A percentile compares a stretch with the other conserved stretches of the same genome.
phyloP scores from a whole-genome alignment of 148 eudicot genomes.

The Arctostaphylos glauca region DNA sequence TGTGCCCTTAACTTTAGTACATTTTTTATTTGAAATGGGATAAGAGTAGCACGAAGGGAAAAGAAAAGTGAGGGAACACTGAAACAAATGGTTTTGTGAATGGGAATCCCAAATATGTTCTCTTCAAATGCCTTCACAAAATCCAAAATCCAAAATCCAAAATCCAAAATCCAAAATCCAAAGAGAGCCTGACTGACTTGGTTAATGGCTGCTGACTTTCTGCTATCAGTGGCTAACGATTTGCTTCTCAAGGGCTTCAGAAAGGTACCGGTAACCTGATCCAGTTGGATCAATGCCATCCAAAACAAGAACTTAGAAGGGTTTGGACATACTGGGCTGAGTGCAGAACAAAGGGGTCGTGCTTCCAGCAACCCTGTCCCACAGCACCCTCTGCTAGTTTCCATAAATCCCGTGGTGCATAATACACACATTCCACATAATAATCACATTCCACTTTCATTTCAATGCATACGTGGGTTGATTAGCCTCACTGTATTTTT shows the following conservation, averaged over 20 bases:
- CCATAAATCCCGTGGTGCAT: conserved; percentile 38
- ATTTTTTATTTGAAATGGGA: too few relatives aligned
- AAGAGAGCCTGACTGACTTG: not conserved
- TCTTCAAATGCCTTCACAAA: not conserved
- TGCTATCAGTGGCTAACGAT: not conserved
- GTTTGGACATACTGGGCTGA: conserved; percentile 46
- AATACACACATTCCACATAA: not conserved
- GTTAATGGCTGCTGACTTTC: not conserved
- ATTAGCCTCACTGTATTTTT: conserved; percentile 36
- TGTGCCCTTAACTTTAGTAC: too few relatives aligned
- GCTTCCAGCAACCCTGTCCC: conserved; percentile 57
- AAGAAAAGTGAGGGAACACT: not conserved
- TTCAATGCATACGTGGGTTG: not conserved
- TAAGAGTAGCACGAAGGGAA: not conserved
- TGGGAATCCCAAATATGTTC: not conserved
- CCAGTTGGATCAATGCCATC: conserved; percentile 60
- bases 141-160: not conserved
- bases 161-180: not conserved
- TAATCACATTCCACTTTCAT: not conserved
- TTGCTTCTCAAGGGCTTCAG: conserved; percentile 9
- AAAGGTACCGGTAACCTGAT: conserved; percentile 32
- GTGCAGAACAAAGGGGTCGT: conserved; percentile 38
- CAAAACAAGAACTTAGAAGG: conserved; percentile 41
- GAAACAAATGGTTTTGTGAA: not conserved
- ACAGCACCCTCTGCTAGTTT: conserved; percentile 56